A percentile compares a stretch with the other conserved stretches of the same genome.
phyloP scores from a whole-genome alignment of 768 basidiomycete genomes.

The Termitomyces sp. region DNA sequence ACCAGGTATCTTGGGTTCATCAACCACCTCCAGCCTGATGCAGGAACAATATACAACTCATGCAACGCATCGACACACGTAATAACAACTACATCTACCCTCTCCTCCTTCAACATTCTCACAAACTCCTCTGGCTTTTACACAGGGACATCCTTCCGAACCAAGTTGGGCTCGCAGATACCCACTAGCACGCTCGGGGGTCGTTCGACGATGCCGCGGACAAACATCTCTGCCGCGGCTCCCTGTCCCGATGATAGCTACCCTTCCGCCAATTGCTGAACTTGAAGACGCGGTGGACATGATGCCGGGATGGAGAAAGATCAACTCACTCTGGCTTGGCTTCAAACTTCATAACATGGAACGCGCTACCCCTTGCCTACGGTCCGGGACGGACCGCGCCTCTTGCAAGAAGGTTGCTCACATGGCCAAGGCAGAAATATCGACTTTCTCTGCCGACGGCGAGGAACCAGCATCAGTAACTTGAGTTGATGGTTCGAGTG shows the following conservation, averaged over 20 bases:
- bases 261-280: slow-evolving; percentile 32
- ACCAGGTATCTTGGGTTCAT: background rate
- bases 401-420: background rate
- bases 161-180: slow-evolving; percentile 42
- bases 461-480: too few species aligned
- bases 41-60: slow-evolving; percentile 42
- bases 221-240: slow-evolving; percentile 41
- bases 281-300: slow-evolving; percentile 20
- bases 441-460: background rate
- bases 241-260: slow-evolving; percentile 40
- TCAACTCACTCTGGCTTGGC: background rate
- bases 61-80: slow-evolving; percentile 48
- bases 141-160: slow-evolving; percentile 34
- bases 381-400: background rate
- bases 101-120: slow-evolving; percentile 41
- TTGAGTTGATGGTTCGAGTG: too few species aligned
- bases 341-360: background rate
- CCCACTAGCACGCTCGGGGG: slow-evolving; percentile 38
- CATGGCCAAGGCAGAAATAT: background rate
- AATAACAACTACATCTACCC: slow-evolving; percentile 43
- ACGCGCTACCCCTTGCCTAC: background rate
- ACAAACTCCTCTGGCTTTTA: slow-evolving; percentile 37
- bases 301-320: background rate
- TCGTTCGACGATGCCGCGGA: slow-evolving; percentile 40
- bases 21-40: slow-evolving; percentile 34